Evolutionary conservation across 208 protist species (phyloP).

Genomic region (Plasmodiophora brassicae): DNA sequence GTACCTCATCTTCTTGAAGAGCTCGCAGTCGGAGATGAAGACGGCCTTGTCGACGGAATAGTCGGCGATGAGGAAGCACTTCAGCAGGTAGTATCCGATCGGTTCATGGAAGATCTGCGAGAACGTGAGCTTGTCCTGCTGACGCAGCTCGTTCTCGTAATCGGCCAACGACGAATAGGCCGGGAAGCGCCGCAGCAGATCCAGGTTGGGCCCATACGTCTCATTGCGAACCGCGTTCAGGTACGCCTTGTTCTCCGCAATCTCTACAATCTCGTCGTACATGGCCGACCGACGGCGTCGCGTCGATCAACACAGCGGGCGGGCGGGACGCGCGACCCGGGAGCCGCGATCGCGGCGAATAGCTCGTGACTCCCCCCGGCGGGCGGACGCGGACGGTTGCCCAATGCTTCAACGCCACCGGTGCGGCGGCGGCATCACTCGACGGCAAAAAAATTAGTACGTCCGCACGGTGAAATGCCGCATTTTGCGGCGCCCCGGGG

Average conservation of each 20-base stretch:
- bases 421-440: too few species aligned
- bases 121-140: slow-evolving; percentile 23
- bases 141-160: neutral
- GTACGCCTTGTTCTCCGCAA: slow-evolving; percentile 43
- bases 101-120: slow-evolving; percentile 34
- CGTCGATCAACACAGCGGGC: too few species aligned
- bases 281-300: too few species aligned
- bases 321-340: too few species aligned
- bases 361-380: too few species aligned
- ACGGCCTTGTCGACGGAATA: slow-evolving; percentile 45
- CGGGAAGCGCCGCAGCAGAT: neutral
- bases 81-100: slow-evolving; percentile 44
- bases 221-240: slow-evolving; percentile 34
- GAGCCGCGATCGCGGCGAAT: too few species aligned
- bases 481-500: too few species aligned
- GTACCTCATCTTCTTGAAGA: slow-evolving; percentile 38
- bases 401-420: too few species aligned
- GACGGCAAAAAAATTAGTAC: too few species aligned
- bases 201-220: slow-evolving; percentile 11
- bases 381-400: too few species aligned
- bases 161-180: neutral
- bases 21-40: slow-evolving; percentile 30
- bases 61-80: slow-evolving; percentile 44
- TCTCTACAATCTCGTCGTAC: slow-evolving; percentile 32
- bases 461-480: too few species aligned